Evolutionary conservation across 2,329 filamentous ascomycete genomes (phyloP).

Genomic region (Penicillium verrucosum): DNA sequence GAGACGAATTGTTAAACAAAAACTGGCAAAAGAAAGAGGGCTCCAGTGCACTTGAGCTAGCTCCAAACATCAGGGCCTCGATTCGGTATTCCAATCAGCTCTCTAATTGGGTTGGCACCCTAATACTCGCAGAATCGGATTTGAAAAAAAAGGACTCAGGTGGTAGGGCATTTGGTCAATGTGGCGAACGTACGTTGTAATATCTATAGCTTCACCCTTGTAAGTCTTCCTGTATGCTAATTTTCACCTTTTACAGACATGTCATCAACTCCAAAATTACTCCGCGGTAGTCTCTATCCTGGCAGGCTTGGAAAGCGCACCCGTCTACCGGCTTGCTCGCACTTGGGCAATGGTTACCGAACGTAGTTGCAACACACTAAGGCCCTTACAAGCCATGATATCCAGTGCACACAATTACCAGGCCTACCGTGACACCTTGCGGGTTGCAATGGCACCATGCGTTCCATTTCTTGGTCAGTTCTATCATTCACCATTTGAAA

Average conservation of each 20-base stretch:
- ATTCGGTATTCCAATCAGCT: conserved; percentile 95
- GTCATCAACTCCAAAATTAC: too few relatives aligned
- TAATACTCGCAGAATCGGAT: too few relatives aligned
- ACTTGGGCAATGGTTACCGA: conserved; percentile 90
- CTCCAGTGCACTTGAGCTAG: conserved; percentile 61
- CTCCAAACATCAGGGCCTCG: conserved; percentile 85
- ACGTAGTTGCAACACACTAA: conserved; percentile 69
- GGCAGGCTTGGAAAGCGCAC: conserved; percentile 83
- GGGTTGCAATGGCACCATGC: conserved; percentile 84
- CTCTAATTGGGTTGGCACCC: conserved; percentile 83
- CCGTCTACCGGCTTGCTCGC: conserved; percentile 61
- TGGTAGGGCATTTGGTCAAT: too few relatives aligned
- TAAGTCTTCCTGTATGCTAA: too few relatives aligned
- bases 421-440: conserved; percentile 62
- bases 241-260: too few relatives aligned
- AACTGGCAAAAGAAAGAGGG: conserved; percentile 85
- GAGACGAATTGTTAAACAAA: conserved; percentile 89
- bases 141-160: too few relatives aligned
- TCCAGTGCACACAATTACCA: conserved; percentile 85
- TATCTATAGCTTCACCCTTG: too few relatives aligned
- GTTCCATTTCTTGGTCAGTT: conserved; percentile 77
- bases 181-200: too few relatives aligned
- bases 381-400: conserved; percentile 86
- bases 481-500: conserved; percentile 3
- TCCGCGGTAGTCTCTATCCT: conserved; percentile 71